Evolutionary conservation across 2,329 filamentous ascomycete species (phyloP).

Genomic region (Kalaharituber pfeilii): DNA sequence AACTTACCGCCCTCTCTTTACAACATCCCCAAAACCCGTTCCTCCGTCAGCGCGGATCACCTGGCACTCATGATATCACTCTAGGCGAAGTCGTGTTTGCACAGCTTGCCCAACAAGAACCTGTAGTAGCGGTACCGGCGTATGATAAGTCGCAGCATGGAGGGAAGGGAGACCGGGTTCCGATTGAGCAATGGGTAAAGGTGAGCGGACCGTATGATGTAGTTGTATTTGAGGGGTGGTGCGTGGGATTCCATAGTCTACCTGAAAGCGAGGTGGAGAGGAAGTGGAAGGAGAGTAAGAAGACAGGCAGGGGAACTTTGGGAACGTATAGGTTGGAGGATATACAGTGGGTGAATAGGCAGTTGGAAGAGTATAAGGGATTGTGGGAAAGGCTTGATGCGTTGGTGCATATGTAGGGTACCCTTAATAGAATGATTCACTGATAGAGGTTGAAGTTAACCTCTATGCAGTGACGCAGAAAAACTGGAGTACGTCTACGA

Average conservation of each 20-base stretch:
- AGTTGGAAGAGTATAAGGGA: constrained; percentile 40
- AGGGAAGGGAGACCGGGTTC: constrained; percentile 59
- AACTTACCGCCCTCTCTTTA: constrained; percentile 47
- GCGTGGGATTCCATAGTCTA: constrained; percentile 61
- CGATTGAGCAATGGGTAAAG: constrained; percentile 42
- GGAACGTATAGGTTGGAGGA: constrained; percentile 39
- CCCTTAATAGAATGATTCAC: too few species aligned
- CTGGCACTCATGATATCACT: constrained; percentile 61
- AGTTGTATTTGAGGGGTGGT: constrained; percentile 81
- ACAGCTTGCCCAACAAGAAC: constrained; percentile 36
- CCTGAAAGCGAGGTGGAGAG: constrained; percentile 36
- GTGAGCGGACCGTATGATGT: constrained; percentile 42
- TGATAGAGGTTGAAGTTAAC: constrained; percentile 3
- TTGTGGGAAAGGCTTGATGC: constrained; percentile 35
- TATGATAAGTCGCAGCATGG: constrained; percentile 71
- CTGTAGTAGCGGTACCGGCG: constrained; percentile 39
- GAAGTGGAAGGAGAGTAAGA: constrained; percentile 38
- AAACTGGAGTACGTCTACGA: constrained; percentile 60
- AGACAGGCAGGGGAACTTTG: constrained; percentile 34
- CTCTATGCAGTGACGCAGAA: constrained; percentile 41
- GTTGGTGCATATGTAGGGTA: constrained; percentile 43
- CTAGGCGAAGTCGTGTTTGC: constrained; percentile 48
- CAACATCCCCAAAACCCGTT: constrained; percentile 54
- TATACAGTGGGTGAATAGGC: constrained; percentile 42
- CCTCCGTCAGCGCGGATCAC: constrained; percentile 66